Conservation (phyloP, 164 flowering plant species). For the Pachysandra terminalis region DNA sequence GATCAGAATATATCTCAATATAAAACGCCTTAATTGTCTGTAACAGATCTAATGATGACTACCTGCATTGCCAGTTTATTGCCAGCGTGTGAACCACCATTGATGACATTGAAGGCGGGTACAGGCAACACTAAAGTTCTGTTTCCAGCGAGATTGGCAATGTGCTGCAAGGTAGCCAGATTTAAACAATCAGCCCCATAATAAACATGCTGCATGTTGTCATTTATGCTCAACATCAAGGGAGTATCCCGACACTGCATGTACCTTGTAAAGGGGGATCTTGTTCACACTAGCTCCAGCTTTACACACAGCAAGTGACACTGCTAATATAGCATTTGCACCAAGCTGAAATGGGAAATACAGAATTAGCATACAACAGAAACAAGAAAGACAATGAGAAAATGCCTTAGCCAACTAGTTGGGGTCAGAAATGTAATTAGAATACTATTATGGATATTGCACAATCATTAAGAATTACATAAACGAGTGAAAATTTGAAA, state of each 20-base stretch:
- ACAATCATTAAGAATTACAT: not conserved
- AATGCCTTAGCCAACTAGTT: no score
- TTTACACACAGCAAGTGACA: constrained; percentile 47
- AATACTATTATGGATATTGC: not conserved
- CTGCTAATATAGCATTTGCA: constrained; percentile 49
- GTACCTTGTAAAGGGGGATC: constrained; percentile 44
- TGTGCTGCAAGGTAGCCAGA: constrained; percentile 28
- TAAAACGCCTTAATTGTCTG: not conserved
- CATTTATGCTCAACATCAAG: not conserved
- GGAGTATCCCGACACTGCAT: not conserved
- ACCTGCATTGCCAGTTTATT: constrained; percentile 49
- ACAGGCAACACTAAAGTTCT: constrained; percentile 41
- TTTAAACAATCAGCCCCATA: not conserved
- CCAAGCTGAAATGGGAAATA: constrained; percentile 33
- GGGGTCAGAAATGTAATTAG: no score
- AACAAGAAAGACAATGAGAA: no score
- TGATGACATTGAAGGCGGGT: constrained; percentile 52
- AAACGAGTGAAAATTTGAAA: no score
- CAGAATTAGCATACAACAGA: not conserved
- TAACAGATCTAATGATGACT: not conserved
- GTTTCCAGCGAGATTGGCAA: constrained; percentile 47
- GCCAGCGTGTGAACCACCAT: constrained; percentile 54
- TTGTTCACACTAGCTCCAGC: constrained; percentile 42
- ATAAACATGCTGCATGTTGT: not conserved
- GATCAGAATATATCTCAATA: not conserved